Evolutionary conservation across 1,284 basidiomycete species (phyloP).

Genomic region (Austroboletus niveus): DNA sequence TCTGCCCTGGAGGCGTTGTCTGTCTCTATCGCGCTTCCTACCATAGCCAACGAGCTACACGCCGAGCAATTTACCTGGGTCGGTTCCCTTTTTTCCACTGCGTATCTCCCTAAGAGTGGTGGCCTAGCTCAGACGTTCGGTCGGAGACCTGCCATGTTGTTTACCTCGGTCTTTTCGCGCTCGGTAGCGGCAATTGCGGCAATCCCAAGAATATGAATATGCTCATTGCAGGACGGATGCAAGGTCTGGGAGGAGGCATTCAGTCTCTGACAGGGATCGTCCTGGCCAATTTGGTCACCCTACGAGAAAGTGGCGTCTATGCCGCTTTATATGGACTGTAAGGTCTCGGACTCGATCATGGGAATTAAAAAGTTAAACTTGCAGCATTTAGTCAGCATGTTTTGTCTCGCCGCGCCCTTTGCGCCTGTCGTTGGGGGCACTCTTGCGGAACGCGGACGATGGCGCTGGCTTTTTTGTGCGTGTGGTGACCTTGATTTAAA

Average conservation of each 20-base stretch:
- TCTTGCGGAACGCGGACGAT: conserved; percentile 32
- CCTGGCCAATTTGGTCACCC: conserved; percentile 38
- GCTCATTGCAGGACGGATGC: conserved; percentile 40
- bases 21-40: conserved; percentile 33
- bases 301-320: conserved; percentile 38
- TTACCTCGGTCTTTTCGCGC: conserved; percentile 16
- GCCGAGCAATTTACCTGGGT: conserved; percentile 35
- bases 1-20: conserved; percentile 1
- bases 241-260: conserved; percentile 40
- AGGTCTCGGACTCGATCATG: not conserved
- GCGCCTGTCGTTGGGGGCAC: conserved; percentile 37
- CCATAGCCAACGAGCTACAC: conserved; percentile 31
- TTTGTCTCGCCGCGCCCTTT: conserved; percentile 20
- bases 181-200: conserved; percentile 30
- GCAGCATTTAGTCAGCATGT: not conserved
- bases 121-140: conserved; percentile 31
- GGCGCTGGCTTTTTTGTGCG: conserved; percentile 41
- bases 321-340: conserved; percentile 27
- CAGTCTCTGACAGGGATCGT: conserved; percentile 33
- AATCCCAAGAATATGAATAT: conserved; percentile 39
- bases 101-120: conserved; percentile 31
- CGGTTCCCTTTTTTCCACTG: conserved; percentile 29
- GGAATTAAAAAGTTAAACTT: too few species aligned
- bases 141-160: conserved; percentile 31
- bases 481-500: not conserved